Percentiles rank a stretch among this genome's conserved stretches.
Evolutionary conservation across 192 early-diverging fungal species (phyloP).

Genomic region (Geranomyces michiganensis): DNA sequence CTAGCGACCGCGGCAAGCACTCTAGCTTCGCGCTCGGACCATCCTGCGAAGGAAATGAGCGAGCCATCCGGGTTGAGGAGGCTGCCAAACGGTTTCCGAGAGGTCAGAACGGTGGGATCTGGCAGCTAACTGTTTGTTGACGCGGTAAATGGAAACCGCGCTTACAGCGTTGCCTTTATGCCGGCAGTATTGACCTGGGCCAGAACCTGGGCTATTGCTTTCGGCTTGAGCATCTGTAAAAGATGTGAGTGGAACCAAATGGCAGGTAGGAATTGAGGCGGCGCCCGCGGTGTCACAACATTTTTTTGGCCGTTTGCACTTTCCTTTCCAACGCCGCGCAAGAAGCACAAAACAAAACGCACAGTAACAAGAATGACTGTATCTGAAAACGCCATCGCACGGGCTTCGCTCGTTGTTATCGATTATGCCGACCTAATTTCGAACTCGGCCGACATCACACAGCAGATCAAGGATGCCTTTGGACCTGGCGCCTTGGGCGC

Average conservation of each 20-base stretch:
- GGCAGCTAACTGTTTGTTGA: neutral
- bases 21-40: constrained; percentile 36
- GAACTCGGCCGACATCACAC: constrained; percentile 42
- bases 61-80: constrained; percentile 47
- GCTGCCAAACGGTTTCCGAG: constrained; percentile 11
- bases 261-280: too few relatives aligned
- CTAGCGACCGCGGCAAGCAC: constrained; percentile 42
- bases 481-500: constrained; percentile 59
- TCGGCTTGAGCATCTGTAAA: constrained; percentile 40
- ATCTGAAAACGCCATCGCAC: neutral
- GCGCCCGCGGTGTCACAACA: too few relatives aligned
- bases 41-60: constrained; percentile 46
- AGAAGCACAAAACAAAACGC: too few relatives aligned
- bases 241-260: too few relatives aligned
- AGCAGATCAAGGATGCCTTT: constrained; percentile 56
- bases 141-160: neutral
- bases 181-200: constrained; percentile 41
- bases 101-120: neutral
- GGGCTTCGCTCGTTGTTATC: constrained; percentile 36
- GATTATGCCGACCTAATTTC: constrained; percentile 54
- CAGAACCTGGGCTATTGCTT: constrained; percentile 41
- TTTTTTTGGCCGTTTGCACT: too few relatives aligned
- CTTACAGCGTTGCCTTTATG: constrained; percentile 40
- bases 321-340: too few relatives aligned
- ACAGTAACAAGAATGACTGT: too few relatives aligned